phyloP scores from a whole-genome alignment of 2,329 filamentous ascomycete species.

The Penicillium sp. region DNA sequence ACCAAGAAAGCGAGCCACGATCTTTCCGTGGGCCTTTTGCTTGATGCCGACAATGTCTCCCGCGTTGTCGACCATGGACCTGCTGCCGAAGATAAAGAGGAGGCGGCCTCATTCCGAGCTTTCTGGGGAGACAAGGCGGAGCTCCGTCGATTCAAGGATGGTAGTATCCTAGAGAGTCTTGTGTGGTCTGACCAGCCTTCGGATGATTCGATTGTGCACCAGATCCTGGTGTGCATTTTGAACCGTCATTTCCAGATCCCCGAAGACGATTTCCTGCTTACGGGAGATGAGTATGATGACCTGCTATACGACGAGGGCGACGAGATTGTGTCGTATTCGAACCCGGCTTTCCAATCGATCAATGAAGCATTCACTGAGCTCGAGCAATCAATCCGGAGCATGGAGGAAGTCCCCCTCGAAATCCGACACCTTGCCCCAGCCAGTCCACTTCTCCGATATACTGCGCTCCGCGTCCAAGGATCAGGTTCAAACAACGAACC shows the following conservation, averaged over 20 bases:
- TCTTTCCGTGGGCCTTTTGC: slow-evolving; percentile 69
- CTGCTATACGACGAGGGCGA: slow-evolving; percentile 36
- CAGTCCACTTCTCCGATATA: slow-evolving; percentile 73
- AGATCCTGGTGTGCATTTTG: slow-evolving; percentile 76
- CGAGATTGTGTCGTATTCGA: slow-evolving; percentile 48
- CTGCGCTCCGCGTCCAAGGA: slow-evolving; percentile 52
- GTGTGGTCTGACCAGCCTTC: slow-evolving; percentile 74
- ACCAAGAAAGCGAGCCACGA: slow-evolving; percentile 28
- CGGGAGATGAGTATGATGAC: slow-evolving; percentile 56
- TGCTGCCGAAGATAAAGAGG: slow-evolving; percentile 80
- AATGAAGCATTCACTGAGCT: slow-evolving; percentile 72
- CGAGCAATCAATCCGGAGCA: slow-evolving; percentile 73
- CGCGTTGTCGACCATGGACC: slow-evolving; percentile 88
- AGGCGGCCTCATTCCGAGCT: slow-evolving; percentile 77
- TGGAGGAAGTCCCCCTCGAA: slow-evolving; percentile 86
- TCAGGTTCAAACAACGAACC: slow-evolving; percentile 47
- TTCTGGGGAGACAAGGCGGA: slow-evolving; percentile 98
- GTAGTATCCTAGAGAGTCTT: slow-evolving; percentile 88
- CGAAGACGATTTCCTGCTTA: slow-evolving; percentile 58
- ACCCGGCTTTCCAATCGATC: slow-evolving; percentile 66
- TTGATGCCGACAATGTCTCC: slow-evolving; percentile 72
- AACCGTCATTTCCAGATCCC: slow-evolving; percentile 68
- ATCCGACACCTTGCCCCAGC: slow-evolving; percentile 78
- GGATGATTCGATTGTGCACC: slow-evolving; percentile 69
- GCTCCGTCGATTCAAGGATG: slow-evolving; percentile 91